These are phyloP conservation scores for Ustilago shanxiensis DNA, from an alignment of 1,284 basidiomycete genomes.

Conservation along the genomic window DNA sequence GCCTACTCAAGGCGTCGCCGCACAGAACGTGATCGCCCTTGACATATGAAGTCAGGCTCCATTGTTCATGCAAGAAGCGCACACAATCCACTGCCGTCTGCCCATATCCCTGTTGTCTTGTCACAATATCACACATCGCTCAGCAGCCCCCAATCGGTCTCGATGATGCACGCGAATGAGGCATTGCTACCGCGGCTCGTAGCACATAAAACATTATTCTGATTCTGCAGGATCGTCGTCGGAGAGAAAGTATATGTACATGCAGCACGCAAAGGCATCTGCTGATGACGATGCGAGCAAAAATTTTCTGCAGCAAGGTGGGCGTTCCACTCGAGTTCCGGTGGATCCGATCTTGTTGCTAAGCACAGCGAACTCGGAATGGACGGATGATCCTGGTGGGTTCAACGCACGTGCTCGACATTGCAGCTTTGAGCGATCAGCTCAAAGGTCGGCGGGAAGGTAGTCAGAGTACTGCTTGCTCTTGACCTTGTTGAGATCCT, in stretches of 20 bases:
- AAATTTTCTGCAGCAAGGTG: neutral
- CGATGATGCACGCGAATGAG: neutral
- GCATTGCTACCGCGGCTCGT: neutral
- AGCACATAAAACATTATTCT: neutral
- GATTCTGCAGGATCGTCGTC: neutral
- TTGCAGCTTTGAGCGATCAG: neutral
- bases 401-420: neutral
- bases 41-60: neutral
- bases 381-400: neutral
- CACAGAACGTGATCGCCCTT: neutral
- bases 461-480: constrained; percentile 63
- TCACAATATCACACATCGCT: neutral
- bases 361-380: neutral
- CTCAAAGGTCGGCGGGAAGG: constrained; percentile 50
- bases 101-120: too few species aligned
- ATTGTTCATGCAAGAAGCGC: neutral
- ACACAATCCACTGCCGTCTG: too few species aligned
- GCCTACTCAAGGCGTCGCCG: neutral
- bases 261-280: neutral
- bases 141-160: neutral
- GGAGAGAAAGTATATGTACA: neutral
- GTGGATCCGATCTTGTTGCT: neutral
- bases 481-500: constrained; percentile 61
- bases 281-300: neutral
- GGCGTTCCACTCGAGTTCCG: neutral